phyloP scores from a whole-genome alignment of 306 rosid genomes.

The Psophocarpus tetragonolobus region DNA sequence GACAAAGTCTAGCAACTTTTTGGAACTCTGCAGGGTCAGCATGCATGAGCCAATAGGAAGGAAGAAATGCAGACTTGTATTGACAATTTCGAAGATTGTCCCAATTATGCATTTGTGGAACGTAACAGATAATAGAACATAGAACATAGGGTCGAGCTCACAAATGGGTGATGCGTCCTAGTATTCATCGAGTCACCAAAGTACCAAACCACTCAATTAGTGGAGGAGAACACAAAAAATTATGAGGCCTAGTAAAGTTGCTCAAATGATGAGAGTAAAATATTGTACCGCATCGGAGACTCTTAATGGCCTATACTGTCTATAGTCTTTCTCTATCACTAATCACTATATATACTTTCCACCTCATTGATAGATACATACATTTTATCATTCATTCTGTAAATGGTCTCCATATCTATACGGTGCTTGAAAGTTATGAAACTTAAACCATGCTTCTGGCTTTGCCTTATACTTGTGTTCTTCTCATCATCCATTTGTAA shows the following conservation, averaged over 20 bases:
- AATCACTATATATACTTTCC: neutral
- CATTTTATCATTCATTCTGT: neutral
- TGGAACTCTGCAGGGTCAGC: neutral
- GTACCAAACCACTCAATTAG: neutral
- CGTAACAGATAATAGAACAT: neutral
- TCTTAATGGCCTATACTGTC: neutral
- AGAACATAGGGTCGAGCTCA: too few relatives aligned
- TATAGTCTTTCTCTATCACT: neutral
- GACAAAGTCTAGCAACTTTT: neutral
- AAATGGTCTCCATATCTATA: neutral
- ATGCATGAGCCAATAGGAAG: neutral
- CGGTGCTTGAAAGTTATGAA: slow-evolving; percentile 5
- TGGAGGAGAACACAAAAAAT: slow-evolving; percentile 5
- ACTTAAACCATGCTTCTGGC: neutral
- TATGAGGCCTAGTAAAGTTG: neutral
- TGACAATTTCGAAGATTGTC: neutral
- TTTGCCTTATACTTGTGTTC: neutral
- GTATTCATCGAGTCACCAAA: slow-evolving; percentile 14
- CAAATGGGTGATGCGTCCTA: neutral
- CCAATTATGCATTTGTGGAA: neutral
- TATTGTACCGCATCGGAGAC: neutral
- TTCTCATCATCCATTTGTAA: neutral
- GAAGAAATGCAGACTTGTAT: neutral
- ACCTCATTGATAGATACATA: neutral
- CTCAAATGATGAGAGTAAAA: neutral